phyloP scores from a whole-genome alignment of 1,139 yeast species.

The Taphrina flavorubra region DNA sequence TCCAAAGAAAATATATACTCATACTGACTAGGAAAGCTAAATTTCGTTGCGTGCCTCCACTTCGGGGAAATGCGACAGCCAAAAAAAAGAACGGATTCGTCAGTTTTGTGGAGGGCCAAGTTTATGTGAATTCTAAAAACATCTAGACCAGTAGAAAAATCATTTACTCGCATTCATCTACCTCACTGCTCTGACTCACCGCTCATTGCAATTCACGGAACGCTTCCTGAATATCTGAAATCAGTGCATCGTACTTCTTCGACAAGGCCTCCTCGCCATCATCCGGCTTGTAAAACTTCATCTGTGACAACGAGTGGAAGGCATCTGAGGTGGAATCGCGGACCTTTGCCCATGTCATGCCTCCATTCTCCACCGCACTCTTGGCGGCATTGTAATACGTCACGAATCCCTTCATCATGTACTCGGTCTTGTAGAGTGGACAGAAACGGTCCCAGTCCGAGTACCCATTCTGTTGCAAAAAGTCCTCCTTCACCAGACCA shows the following conservation, averaged over 20 bases:
- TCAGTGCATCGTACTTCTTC: constrained; percentile 64
- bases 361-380: constrained; percentile 92
- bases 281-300: constrained; percentile 95
- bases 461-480: constrained; percentile 98
- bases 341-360: constrained; percentile 83
- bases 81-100: no score
- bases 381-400: constrained; percentile 96
- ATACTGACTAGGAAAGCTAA: neutral
- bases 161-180: neutral
- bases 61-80: constrained; percentile 6
- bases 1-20: neutral
- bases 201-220: constrained; percentile 25
- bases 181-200: no score
- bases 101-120: no score
- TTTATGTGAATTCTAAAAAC: neutral
- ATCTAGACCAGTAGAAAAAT: neutral
- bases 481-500: constrained; percentile 89
- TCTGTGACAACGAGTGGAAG: constrained; percentile 89
- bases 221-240: constrained; percentile 28
- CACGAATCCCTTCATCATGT: constrained; percentile 95
- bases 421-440: constrained; percentile 98
- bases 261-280: constrained; percentile 80
- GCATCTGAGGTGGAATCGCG: constrained; percentile 86
- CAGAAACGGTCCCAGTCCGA: constrained; percentile 98
- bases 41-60: neutral